Evolutionary conservation across 1,139 yeast genomes (phyloP).

Genomic region (Diutina scorzettiae): DNA sequence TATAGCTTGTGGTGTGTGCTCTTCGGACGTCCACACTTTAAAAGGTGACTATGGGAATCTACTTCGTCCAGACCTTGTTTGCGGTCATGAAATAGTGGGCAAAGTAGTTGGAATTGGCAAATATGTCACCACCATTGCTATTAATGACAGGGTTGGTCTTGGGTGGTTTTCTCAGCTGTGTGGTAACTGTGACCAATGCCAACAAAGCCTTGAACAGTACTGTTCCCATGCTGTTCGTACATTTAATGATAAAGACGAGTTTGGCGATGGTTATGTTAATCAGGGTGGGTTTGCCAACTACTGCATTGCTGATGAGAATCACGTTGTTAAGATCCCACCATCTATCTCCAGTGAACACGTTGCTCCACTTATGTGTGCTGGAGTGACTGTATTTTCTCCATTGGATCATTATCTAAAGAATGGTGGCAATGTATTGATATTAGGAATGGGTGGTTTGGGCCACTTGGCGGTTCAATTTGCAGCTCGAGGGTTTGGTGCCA

Average conservation of each 20-base stretch:
- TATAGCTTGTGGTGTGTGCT: slow-evolving; percentile 10
- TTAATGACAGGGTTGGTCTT: not conserved
- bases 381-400: slow-evolving; percentile 5
- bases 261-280: slow-evolving; percentile 4
- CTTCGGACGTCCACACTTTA: not conserved
- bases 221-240: not conserved
- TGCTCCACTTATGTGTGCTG: slow-evolving; percentile 6
- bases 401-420: not conserved
- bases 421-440: slow-evolving; percentile 6
- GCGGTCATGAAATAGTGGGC: slow-evolving; percentile 5
- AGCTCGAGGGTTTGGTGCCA: slow-evolving; percentile 4
- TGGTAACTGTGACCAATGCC: not conserved
- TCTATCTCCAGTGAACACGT: not conserved
- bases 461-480: slow-evolving; percentile 4
- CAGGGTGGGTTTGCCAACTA: slow-evolving; percentile 6
- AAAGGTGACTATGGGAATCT: not conserved
- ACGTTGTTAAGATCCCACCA: not conserved
- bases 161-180: not conserved
- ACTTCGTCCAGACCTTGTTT: not conserved
- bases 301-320: not conserved
- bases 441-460: slow-evolving; percentile 6
- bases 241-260: not conserved
- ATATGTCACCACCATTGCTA: not conserved
- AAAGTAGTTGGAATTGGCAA: not conserved
- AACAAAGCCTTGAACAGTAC: not conserved